These are phyloP conservation scores for Globisporangium iwayamae DNA, from an alignment of 352 stramenopile species.

Conservation along the genomic window DNA sequence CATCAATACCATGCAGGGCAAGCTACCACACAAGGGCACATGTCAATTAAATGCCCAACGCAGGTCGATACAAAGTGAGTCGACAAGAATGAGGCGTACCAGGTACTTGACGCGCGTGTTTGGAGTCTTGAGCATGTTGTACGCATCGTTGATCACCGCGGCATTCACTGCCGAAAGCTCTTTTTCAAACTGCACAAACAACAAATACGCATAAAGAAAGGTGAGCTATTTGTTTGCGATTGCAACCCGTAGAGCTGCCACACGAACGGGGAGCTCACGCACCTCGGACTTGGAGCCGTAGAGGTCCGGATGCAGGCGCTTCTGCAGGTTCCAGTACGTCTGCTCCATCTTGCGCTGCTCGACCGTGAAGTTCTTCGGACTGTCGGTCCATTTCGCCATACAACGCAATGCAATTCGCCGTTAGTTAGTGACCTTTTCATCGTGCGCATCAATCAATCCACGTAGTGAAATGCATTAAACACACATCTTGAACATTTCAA, in stretches of 20 bases:
- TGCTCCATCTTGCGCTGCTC: conserved; percentile 81
- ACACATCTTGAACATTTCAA: conserved; percentile 86
- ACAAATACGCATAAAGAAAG: neutral
- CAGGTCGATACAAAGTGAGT: neutral
- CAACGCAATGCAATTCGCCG: neutral
- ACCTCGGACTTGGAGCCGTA: conserved; percentile 86
- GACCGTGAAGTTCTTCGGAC: conserved; percentile 77
- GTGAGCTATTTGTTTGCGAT: neutral
- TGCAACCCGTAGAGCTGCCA: neutral
- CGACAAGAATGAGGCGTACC: conserved; percentile 25
- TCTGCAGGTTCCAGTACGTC: conserved; percentile 86
- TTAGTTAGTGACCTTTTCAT: neutral
- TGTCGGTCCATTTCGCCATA: conserved; percentile 8
- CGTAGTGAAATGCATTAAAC: conserved; percentile 1
- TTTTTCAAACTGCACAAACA: conserved; percentile 59
- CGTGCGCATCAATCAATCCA: conserved; percentile 7
- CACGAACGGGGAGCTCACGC: neutral
- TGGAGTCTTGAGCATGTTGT: conserved; percentile 86
- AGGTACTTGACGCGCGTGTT: conserved; percentile 84
- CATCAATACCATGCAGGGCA: conserved; percentile 77
- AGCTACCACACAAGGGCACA: conserved; percentile 32
- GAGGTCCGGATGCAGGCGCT: conserved; percentile 80
- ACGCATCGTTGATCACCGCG: conserved; percentile 80
- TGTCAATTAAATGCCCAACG: neutral
- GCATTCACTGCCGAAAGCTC: conserved; percentile 76